Conservation (phyloP, 495 filamentous ascomycete species). For the Penicillium ochrochloron region DNA sequence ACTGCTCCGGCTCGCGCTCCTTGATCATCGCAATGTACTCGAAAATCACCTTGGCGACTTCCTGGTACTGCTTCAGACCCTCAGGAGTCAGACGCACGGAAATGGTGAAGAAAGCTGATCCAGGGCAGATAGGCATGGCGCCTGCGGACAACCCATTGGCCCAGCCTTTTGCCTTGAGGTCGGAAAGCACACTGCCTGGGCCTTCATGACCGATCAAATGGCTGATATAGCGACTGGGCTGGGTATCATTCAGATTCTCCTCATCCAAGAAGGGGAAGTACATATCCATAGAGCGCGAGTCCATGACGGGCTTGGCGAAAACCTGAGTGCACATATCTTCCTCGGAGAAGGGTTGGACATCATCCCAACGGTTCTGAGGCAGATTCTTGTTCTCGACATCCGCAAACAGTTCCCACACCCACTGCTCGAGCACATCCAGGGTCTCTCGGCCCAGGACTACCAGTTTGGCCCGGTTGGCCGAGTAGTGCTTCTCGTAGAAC, state of each 20-base stretch:
- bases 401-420: conserved; percentile 87
- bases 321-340: conserved; percentile 76
- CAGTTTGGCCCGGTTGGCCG: conserved; percentile 95
- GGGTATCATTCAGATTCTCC: conserved; percentile 77
- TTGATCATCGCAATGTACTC: conserved; percentile 90
- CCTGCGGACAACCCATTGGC: conserved; percentile 86
- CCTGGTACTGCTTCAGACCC: conserved; percentile 80
- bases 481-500: conserved; percentile 90
- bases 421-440: conserved; percentile 85
- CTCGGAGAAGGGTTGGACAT: conserved; percentile 67
- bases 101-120: conserved; percentile 81
- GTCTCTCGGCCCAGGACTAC: conserved; percentile 86
- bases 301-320: conserved; percentile 97
- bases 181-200: conserved; percentile 92
- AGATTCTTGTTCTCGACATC: conserved; percentile 85
- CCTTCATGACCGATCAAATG: conserved; percentile 97
- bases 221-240: conserved; percentile 87
- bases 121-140: conserved; percentile 75
- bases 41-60: conserved; percentile 87
- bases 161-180: conserved; percentile 96
- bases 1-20: conserved; percentile 80
- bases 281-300: conserved; percentile 81
- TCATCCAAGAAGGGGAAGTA: conserved; percentile 91
- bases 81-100: conserved; percentile 85
- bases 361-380: conserved; percentile 79